Evolutionary conservation across 1,284 basidiomycete species (phyloP), one percentile per base, ranked within the genome.

Genomic region (Earliella scabrosa): DNA sequence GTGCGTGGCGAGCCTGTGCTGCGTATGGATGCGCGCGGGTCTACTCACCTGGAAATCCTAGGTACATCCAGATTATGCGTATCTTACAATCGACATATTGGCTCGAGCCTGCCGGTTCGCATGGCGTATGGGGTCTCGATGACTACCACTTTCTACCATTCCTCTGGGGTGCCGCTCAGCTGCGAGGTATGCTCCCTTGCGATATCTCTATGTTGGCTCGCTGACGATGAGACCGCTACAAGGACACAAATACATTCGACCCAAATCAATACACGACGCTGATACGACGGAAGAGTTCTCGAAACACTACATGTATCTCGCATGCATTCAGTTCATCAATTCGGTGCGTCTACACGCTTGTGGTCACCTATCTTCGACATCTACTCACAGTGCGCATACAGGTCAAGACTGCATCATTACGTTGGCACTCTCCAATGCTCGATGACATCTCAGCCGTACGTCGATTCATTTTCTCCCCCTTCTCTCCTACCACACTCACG

Each of bases 391-490:
- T 21, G 1, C 26, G 1, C 32, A n/a, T 23, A 2, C 63, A 95
- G 92, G 93, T 97, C 67, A 98, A 99, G 73, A 96, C 95, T 0
- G 95, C 95, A 0, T 95, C 94, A 0, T 79, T 99, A 2, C 83
- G 96, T 47, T 99, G 97, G 97, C 97, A 99, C 75, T 98, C 95
- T 0, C 97, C 97, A 0, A 99, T 99, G 97, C 83, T 99, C 11
- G 95, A 98, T 70, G 97, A 98, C 71, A 99, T 99, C 58, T 97
- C 95, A 0, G 94, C 89, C 4, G 97, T 90, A 69, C 55, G 81
- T 68, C 5, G 6, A 29, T 9, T 52, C 24, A 8, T 26, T 8
- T 44, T 27, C 35, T 26, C 7, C 36, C 31, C n/a, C 34, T 26
- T 27, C 35, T 40, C 16, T 41, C 24, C 24, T 21, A 32, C n/a